Conservation (phyloP, 768 basidiomycete genomes). For the Boletus tomentosulus region DNA sequence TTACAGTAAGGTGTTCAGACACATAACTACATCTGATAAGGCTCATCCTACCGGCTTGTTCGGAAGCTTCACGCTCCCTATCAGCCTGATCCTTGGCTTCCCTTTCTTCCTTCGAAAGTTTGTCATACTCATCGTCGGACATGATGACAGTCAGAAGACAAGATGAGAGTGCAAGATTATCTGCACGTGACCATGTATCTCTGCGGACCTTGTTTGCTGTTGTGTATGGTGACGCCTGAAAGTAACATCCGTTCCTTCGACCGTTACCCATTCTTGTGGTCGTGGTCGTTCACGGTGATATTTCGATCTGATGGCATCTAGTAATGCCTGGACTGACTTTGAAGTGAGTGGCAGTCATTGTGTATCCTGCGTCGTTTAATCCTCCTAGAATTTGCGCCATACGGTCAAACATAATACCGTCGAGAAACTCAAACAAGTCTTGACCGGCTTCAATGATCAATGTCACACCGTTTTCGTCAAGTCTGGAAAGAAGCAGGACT, state of each 20-base stretch:
- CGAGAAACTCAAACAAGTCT: slow-evolving; percentile 79
- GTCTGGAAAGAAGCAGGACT: slow-evolving; percentile 83
- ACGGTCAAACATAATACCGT: slow-evolving; percentile 76
- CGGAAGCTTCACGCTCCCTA: slow-evolving; percentile 62
- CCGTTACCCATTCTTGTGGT: slow-evolving; percentile 11
- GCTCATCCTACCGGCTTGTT: slow-evolving; percentile 73
- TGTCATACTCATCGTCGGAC: slow-evolving; percentile 61
- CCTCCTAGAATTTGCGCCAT: slow-evolving; percentile 60
- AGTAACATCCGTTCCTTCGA: slow-evolving; percentile 12
- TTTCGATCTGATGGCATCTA: slow-evolving; percentile 49
- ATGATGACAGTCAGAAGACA: slow-evolving; percentile 27
- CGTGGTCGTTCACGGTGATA: slow-evolving; percentile 4
- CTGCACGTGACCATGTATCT: slow-evolving; percentile 24
- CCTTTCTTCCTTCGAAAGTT: slow-evolving; percentile 70
- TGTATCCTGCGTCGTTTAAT: slow-evolving; percentile 14
- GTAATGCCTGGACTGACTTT: slow-evolving; percentile 67
- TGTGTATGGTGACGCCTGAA: slow-evolving; percentile 30
- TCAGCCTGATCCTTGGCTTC: slow-evolving; percentile 67
- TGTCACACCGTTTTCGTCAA: slow-evolving; percentile 65
- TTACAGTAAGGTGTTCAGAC: slow-evolving; percentile 12
- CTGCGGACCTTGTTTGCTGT: slow-evolving; percentile 24
- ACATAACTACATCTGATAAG: slow-evolving; percentile 10
- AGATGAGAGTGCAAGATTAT: slow-evolving; percentile 22
- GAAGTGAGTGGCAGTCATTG: slow-evolving; percentile 46
- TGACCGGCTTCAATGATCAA: slow-evolving; percentile 74